Base-by-base conservation (phyloP, 305 asterid species). In the Solanum hybrid region DNA sequence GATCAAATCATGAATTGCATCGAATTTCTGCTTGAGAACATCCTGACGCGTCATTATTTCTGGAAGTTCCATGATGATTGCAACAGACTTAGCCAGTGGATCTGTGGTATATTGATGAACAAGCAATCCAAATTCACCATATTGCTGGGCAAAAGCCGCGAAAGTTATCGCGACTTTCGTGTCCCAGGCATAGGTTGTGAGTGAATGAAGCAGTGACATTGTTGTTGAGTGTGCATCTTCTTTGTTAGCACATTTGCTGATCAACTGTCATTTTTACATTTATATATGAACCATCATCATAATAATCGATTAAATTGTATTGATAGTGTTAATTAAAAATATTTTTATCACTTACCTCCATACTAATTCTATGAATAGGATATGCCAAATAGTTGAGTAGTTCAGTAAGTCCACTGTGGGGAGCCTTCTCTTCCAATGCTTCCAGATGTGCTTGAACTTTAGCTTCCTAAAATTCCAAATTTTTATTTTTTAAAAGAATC, bases 51-150 rank as follows among this genome's bases (percentile, higher is more conserved):
- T 94, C 94, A 95, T 91, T 20, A 91, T 88, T 36, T 93, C 96
- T 6, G 98, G 96, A 57, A 96, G 92, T 90, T 97, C 98, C 92
- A 94, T 97, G 31, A 97, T 94, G 2, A 93, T 87, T n/a, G 98
- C 97, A 57, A 97, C 93, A 85, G 96, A 95, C 86, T 92, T 94
- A 65, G 99, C 99, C 0, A 97, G 94, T 4, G 96, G 94, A 88
- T 95, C 89, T 51, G 93, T 91, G 6, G 92, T 61, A 91, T 95
- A 95, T 24, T 93, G 95, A 17, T 96, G 97, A 90, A 93, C 98
- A 57, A 97, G 95, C 41, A 96, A 94, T 95, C 99, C 94, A 89
- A 96, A 97, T 92, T 96, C 98, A 76, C 99, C 99, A 89, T 96
- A 96, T 93, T 91, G 94, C 89, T 96, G 94, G 5, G 99, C 93